phyloP scores from a whole-genome alignment of 2,329 filamentous ascomycete species.

The Microdochium paspali region DNA sequence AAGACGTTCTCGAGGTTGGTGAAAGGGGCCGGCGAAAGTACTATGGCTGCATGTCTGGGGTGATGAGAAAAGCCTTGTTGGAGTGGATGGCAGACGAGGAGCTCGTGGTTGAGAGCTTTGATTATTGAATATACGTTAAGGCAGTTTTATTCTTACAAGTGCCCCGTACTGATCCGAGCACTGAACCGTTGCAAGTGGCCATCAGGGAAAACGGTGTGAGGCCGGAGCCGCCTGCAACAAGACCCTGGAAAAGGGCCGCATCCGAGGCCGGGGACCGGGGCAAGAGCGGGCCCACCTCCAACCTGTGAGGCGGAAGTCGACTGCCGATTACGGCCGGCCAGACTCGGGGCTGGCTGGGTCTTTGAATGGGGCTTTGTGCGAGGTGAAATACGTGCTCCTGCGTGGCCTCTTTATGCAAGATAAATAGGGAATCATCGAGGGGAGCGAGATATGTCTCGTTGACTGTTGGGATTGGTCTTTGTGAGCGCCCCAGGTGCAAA shows the following conservation, averaged over 20 bases:
- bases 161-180: background rate
- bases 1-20: constrained; percentile 30
- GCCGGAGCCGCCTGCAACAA: background rate
- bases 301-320: background rate
- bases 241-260: background rate
- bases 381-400: too few species aligned
- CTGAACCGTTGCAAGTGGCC: background rate
- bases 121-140: too few species aligned
- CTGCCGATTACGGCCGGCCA: background rate
- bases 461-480: too few species aligned
- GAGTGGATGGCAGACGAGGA: constrained; percentile 46
- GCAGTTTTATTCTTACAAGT: too few species aligned
- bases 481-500: background rate
- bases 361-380: too few species aligned
- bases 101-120: constrained; percentile 51
- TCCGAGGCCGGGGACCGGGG: background rate
- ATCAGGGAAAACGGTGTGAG: background rate
- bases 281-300: background rate
- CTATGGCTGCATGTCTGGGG: constrained; percentile 37
- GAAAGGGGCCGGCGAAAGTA: constrained; percentile 38
- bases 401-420: too few species aligned
- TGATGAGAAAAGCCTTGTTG: constrained; percentile 28
- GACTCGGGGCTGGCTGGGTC: background rate
- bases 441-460: too few species aligned
- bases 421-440: too few species aligned